Percentiles rank a stretch among this genome's conserved stretches.
Evolutionary conservation across 176 grass and related monocot genomes (phyloP).

Genomic region (Bolboschoenus planiculmis): DNA sequence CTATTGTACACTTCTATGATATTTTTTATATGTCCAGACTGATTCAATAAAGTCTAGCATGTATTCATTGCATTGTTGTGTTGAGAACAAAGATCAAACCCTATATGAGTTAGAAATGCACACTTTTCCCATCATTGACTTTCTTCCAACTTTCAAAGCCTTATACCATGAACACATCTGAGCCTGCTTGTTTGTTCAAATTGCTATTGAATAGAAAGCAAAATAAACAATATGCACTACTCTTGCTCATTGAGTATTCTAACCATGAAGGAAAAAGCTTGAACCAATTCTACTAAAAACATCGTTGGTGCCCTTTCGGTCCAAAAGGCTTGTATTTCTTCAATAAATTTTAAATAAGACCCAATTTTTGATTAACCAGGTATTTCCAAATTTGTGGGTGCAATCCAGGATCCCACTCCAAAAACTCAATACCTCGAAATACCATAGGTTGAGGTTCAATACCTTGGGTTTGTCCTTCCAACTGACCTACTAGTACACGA

Average conservation of each 20-base stretch:
- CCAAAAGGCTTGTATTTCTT: background rate
- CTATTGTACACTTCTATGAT: background rate
- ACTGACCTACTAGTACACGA: too few species aligned
- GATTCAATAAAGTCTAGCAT: background rate
- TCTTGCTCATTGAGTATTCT: slow-evolving; percentile 1
- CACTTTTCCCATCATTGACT: slow-evolving; percentile 19
- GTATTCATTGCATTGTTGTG: slow-evolving; percentile 12
- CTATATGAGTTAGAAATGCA: slow-evolving; percentile 8
- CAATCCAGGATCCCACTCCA: too few species aligned
- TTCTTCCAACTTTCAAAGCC: slow-evolving; percentile 21
- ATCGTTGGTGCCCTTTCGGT: background rate
- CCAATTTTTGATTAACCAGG: too few species aligned
- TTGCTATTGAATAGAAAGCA: background rate
- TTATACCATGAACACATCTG: slow-evolving; percentile 12
- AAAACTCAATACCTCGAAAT: too few species aligned
- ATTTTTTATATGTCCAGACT: background rate
- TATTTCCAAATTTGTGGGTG: too few species aligned
- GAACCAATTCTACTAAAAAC: background rate
- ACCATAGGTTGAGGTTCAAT: too few species aligned
- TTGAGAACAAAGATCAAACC: background rate
- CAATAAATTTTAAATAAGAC: too few species aligned
- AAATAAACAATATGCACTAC: slow-evolving; percentile 5
- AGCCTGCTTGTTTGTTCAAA: background rate
- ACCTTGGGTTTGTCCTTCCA: too few species aligned
- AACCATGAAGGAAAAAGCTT: background rate